Evolutionary conservation across 2,329 filamentous ascomycete genomes (phyloP).

Genomic region (Fusarium concolor): DNA sequence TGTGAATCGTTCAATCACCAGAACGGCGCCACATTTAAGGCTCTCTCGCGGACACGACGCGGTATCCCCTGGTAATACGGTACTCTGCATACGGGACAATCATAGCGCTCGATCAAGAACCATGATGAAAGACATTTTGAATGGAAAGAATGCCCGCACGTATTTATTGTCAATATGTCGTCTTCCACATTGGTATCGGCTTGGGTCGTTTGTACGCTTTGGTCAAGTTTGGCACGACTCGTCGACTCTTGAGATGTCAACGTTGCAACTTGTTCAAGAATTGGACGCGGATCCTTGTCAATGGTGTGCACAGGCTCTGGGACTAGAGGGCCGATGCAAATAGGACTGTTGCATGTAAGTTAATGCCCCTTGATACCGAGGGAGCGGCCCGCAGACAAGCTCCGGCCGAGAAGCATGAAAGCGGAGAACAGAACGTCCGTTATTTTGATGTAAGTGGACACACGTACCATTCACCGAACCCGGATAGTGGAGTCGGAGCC

Average conservation of each 20-base stretch:
- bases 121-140: conserved; percentile 54
- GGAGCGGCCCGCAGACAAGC: not conserved
- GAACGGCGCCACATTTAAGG: conserved; percentile 37
- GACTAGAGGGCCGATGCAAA: conserved; percentile 50
- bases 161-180: conserved; percentile 53
- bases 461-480: conserved; percentile 46
- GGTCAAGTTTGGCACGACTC: not conserved
- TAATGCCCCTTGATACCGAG: conserved; percentile 4
- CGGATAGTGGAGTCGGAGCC: conserved; percentile 26
- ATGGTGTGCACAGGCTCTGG: conserved; percentile 42
- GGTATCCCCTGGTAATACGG: conserved; percentile 47
- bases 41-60: conserved; percentile 10
- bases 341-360: conserved; percentile 43
- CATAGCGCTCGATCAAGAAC: conserved; percentile 52
- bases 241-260: conserved; percentile 16
- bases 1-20: conserved; percentile 19
- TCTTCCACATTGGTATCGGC: conserved; percentile 11
- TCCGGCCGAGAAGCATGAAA: conserved; percentile 17
- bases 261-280: conserved; percentile 32
- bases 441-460: conserved; percentile 1
- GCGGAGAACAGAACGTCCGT: conserved; percentile 12
- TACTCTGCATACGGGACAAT: conserved; percentile 55
- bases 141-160: conserved; percentile 56
- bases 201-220: not conserved
- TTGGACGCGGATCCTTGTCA: conserved; percentile 25